Base-by-base conservation (phyloP, 148 eudicot genomes). In the Camellia granthamiana region DNA sequence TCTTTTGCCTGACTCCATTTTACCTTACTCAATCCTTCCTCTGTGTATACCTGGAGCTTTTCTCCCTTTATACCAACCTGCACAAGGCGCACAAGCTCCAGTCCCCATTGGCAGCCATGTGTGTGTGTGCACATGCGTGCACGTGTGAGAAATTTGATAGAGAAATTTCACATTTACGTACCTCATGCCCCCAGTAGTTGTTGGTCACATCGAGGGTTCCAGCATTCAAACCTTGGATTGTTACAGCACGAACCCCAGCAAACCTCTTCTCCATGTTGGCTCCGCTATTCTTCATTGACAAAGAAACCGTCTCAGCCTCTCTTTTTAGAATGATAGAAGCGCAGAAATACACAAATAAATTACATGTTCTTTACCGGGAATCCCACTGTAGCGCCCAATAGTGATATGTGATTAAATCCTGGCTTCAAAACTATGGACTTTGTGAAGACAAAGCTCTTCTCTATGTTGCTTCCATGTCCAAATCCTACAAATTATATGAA, bases 221-320 rank as follows among this genome's bases (percentile, higher is more conserved):
- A 3, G 93, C 79, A 81, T 81, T 94, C 55, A 95, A 64, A 66
- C 99, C 97, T 81, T 89, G 89, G 79, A 95, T 59, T 12, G 84
- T 82, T 9, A 89, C 49, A 38, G 81, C 81, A 70, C 87, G 83
- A 4, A 88, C 78, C 30, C 99, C 99, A 10, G 97, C 84, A 81
- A 83, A 89, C 74, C 97, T 89, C 71, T 88, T 88, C 85, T 95
- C 97, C 97, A 90, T 89, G 79, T 90, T 88, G 80, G 92, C 91
- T 84, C 99, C 99, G 62, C 97, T 89, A 73, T 93, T 91, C 97
- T 91, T 63, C 81, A 89, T 78, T 84, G 38, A 3, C 1, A 46
- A 43, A 38, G 66, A 14, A 61, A 77, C 42, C 46, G 69, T 10
- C 30, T 38, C 43, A 79, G n/a, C 72, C 44, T 42, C 59, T 62